Percentiles rank a stretch among this genome's conserved stretches.
These are phyloP conservation scores for Dothistroma septosporum DNA, from an alignment of 2,329 filamentous ascomycete species.

Conservation along the genomic window DNA sequence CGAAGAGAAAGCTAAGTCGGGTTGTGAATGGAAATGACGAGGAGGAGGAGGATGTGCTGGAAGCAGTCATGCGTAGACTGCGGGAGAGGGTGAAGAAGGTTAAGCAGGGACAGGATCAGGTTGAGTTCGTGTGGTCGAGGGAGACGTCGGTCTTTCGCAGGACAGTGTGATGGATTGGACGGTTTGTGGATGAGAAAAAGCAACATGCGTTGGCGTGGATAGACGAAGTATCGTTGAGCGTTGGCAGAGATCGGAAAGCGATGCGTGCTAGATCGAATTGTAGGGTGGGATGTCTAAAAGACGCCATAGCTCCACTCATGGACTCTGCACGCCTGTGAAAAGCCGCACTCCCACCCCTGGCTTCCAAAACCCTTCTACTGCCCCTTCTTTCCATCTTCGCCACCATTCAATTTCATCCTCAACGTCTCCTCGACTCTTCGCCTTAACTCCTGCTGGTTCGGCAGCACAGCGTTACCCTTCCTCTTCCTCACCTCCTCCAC, in stretches of 20 bases:
- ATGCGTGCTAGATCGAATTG: neutral
- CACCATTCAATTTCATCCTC: conserved; percentile 14
- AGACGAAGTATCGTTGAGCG: neutral
- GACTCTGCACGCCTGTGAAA: neutral
- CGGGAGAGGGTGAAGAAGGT: neutral
- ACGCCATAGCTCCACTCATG: too few relatives aligned
- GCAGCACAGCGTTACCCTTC: conserved; percentile 40
- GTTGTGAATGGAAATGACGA: neutral
- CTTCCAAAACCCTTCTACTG: neutral
- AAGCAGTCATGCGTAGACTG: neutral
- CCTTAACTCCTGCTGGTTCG: conserved; percentile 50
- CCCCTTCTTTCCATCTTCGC: conserved; percentile 11
- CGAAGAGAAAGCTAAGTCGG: neutral
- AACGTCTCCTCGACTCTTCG: conserved; percentile 49
- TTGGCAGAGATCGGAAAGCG: neutral
- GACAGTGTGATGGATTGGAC: neutral
- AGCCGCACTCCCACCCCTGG: neutral
- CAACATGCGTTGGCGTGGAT: neutral
- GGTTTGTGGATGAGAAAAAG: neutral
- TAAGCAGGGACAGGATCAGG: neutral
- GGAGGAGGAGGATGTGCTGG: neutral
- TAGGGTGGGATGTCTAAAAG: too few relatives aligned
- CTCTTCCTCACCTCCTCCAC: conserved; percentile 65
- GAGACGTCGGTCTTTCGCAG: neutral
- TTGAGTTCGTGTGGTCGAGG: neutral